Evolutionary conservation across 2,329 filamentous ascomycete genomes (phyloP), one percentile per base, ranked within the genome.

Genomic region (Zasmidium citrigriseum): DNA sequence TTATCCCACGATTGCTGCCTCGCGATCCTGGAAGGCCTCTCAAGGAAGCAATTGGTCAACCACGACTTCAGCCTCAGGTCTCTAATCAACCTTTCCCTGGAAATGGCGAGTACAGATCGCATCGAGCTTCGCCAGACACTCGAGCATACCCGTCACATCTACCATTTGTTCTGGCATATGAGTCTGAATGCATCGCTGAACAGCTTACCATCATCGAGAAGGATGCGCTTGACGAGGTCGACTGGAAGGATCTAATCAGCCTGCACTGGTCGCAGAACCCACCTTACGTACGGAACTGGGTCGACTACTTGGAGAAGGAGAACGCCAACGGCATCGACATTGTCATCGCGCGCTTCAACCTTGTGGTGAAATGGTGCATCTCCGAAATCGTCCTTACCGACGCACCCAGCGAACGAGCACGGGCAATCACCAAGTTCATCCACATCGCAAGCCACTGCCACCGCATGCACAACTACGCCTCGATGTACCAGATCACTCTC

Each of bases 201-300:
- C 90, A 95, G 67, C 90, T 95, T 65, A 93, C 90, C 0, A 81
- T 95, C 29, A 90, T 95, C 48, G 90, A 95, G 70, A 93, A 93
- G 72, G 90, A 93, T 70, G 90, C 90, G 1, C 79, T 95, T 21
- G 90, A 91, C 65, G 90, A 93, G 72, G 89, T 95, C 62, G 90
- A 93, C 75, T 95, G 90, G 90, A 91, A 89, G 71, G 90, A 95
- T 66, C 80, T 95, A 12, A 90, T 93, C 55, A 89, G 92, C 55
- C 88, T 95, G 80, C 85, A 85, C 52, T 93, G 90, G 89, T 91
- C 90, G 70, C 86, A 91, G 66, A 82, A 82, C 24, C 67, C 72
- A 44, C 65, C 68, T 3, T 58, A 62, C 9, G 64, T 71, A 24
- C 67, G 66, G 20, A 73, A 91, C 21, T 95, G 90, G 90, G 90